phyloP scores from a whole-genome alignment of 352 stramenopile species.

The Phytophthora citricola region DNA sequence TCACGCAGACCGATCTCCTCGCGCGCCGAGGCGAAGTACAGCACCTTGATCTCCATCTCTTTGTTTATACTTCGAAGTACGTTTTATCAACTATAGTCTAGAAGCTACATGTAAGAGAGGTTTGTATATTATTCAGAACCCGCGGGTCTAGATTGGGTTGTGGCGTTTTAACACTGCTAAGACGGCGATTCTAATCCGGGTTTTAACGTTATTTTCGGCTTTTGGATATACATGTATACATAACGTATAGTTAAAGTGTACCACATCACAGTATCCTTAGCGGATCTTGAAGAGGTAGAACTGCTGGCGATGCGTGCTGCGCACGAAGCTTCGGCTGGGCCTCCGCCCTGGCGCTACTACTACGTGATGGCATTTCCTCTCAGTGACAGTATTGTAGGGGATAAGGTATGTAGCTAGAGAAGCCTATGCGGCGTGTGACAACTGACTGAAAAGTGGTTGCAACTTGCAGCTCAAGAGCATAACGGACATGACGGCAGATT shows the following conservation, averaged over 20 bases:
- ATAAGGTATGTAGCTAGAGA: conserved; percentile 43
- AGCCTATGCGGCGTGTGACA: conserved; percentile 10
- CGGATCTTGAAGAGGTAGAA: conserved; percentile 47
- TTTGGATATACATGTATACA: no score
- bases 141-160: no score
- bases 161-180: background rate
- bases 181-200: no score
- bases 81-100: no score
- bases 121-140: no score
- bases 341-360: conserved; percentile 80
- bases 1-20: conserved; percentile 79
- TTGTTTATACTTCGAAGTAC: no score
- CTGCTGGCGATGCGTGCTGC: conserved; percentile 8
- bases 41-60: conserved; percentile 67
- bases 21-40: conserved; percentile 83
- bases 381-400: conserved; percentile 25
- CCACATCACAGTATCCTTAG: conserved; percentile 6
- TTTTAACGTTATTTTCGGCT: no score
- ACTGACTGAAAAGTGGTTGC: background rate
- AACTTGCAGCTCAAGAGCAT: conserved; percentile 52
- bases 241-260: conserved; percentile 2
- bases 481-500: conserved; percentile 48
- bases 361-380: conserved; percentile 66
- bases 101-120: no score
- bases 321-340: conserved; percentile 14